These are phyloP conservation scores for Phoma herbarum DNA, from an alignment of 2,329 filamentous ascomycete species.

Conservation along the genomic window DNA sequence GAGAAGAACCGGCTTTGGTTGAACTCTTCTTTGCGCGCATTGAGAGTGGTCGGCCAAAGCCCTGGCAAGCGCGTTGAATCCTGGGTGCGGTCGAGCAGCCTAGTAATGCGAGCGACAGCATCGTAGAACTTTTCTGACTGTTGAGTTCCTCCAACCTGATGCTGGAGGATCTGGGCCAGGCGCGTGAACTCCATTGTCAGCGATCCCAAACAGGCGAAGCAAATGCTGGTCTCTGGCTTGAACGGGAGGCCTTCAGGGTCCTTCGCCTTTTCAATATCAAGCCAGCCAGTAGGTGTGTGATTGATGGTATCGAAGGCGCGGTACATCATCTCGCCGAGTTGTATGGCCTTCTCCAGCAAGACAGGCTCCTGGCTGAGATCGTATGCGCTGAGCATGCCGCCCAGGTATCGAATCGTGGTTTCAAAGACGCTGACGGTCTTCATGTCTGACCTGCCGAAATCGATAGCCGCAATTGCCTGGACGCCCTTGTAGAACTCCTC, in stretches of 20 bases:
- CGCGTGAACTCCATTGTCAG: slow-evolving; percentile 54
- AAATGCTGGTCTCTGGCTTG: slow-evolving; percentile 51
- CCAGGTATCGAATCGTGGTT: slow-evolving; percentile 57
- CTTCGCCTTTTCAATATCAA: slow-evolving; percentile 51
- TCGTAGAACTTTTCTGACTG: slow-evolving; percentile 49
- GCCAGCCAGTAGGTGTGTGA: slow-evolving; percentile 56
- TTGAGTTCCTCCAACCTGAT: slow-evolving; percentile 27
- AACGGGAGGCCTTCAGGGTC: slow-evolving; percentile 35
- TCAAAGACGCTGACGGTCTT: slow-evolving; percentile 61
- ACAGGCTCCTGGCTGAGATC: slow-evolving; percentile 48
- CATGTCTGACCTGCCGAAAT: slow-evolving; percentile 53
- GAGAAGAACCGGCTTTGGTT: slow-evolving; percentile 43
- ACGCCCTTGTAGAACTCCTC: slow-evolving; percentile 59
- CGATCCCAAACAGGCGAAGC: slow-evolving; percentile 59
- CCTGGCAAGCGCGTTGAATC: slow-evolving; percentile 47
- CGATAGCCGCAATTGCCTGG: slow-evolving; percentile 54
- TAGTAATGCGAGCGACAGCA: slow-evolving; percentile 46
- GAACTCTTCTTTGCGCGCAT: slow-evolving; percentile 44
- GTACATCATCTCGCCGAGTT: slow-evolving; percentile 55
- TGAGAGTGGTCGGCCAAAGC: slow-evolving; percentile 52
- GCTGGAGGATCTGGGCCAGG: slow-evolving; percentile 42
- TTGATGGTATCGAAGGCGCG: slow-evolving; percentile 58
- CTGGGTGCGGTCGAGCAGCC: slow-evolving; percentile 43
- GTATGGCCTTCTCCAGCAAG: slow-evolving; percentile 49
- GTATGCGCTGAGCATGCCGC: slow-evolving; percentile 50